phyloP scores from a whole-genome alignment of 2,329 filamentous ascomycete species.

The Fusarium haematococcum region DNA sequence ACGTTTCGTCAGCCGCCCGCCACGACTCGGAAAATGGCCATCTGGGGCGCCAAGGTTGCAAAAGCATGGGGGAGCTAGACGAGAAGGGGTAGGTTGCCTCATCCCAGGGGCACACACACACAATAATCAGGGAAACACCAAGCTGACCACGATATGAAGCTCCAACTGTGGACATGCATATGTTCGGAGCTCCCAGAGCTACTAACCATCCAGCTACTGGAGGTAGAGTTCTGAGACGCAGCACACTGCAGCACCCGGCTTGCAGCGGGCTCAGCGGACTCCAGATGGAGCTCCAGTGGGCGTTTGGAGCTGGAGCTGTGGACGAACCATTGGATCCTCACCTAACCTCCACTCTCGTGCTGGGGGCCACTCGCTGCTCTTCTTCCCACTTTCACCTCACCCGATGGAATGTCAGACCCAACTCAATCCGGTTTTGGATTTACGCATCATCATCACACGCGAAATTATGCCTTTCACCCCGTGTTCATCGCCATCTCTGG shows the following conservation, averaged over 20 bases:
- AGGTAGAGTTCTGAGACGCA: slow-evolving; percentile 6
- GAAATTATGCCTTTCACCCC: slow-evolving; percentile 17
- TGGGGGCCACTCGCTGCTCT: slow-evolving; percentile 1
- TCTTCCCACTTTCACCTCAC: slow-evolving; percentile 16
- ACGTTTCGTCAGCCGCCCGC: slow-evolving; percentile 33
- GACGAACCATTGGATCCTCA: background rate
- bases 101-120: background rate
- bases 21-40: slow-evolving; percentile 32
- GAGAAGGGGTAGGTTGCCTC: slow-evolving; percentile 1
- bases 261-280: slow-evolving; percentile 5
- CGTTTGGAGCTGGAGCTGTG: background rate
- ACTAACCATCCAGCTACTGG: background rate
- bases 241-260: background rate
- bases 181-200: background rate
- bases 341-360: background rate
- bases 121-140: slow-evolving; percentile 7
- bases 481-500: slow-evolving; percentile 31
- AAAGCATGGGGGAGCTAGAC: background rate
- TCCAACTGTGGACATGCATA: background rate
- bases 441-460: slow-evolving; percentile 15
- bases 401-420: slow-evolving; percentile 25
- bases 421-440: slow-evolving; percentile 35
- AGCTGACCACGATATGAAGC: background rate
- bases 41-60: slow-evolving; percentile 36
- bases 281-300: background rate